Evolutionary conservation across 192 early-diverging fungal genomes (phyloP), one percentile per base, ranked within the genome.

Genomic region (Nowakowskiella sp.): DNA sequence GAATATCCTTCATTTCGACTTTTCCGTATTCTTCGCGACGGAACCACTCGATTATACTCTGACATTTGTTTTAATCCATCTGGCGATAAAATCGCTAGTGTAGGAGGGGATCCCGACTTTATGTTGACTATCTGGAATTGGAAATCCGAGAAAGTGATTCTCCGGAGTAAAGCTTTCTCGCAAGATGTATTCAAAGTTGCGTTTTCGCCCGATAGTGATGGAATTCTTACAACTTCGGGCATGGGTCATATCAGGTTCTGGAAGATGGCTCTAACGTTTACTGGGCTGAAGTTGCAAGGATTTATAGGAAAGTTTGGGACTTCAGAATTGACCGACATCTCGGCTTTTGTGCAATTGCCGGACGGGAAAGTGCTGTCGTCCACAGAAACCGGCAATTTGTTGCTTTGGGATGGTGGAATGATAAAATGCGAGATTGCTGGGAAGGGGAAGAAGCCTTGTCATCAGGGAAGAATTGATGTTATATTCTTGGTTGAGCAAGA

Each of bases 191-290:
- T 60, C 49, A 43, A 56, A 39, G 73, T 80, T 10, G 57, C 70
- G 0, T 82, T 82, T 53, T 70, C 72, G 1, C 72, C 67, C 9
- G 75, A 75, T 31, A 75, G 60, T 31, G 74, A 77, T 52, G 74
- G 71, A 7, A 65, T 61, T 13, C 56, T 82, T 26, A 76, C 73
- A 16, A 81, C 80, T 2, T 70, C 80, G 6, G 80, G 80, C 30
- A 81, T 81, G 77, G 80, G 80, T 5, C 80, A 82, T 57, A 82
- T 82, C 36, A 82, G 81, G 57, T 82, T 82, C 55, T 82, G 80
- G 80, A 53, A 60, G 43, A 81, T 82, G 68, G 46, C 76, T 0
- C 65, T 62, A 3, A 82, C 80, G 0, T 82, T 82, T 53, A 82
- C 80, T 2, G 80, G 80, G 3, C 58, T 82, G 4, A 82, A 81